Percentiles rank a stretch among this genome's conserved stretches.
Evolutionary conservation across 179 eudicot species (phyloP).

Genomic region (Beta macrorhiza): DNA sequence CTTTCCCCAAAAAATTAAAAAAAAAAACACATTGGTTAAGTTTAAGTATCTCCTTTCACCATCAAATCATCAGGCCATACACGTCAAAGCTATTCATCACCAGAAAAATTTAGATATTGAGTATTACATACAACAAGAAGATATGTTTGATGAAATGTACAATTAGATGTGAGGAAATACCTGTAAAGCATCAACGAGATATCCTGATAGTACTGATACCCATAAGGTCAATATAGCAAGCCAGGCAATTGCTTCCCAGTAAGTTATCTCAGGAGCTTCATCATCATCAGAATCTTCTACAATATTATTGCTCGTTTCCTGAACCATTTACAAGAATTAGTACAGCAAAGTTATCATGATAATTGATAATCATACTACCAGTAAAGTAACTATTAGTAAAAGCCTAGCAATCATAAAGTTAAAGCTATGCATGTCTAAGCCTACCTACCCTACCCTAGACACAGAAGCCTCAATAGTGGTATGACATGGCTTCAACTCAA

Average conservation of each 20-base stretch:
- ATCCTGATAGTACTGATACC: constrained; percentile 87
- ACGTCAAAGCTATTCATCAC: neutral
- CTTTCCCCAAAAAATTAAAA: neutral
- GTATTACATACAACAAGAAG: constrained; percentile 4
- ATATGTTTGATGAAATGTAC: neutral
- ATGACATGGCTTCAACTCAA: neutral
- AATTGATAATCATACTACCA: neutral
- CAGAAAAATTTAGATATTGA: neutral
- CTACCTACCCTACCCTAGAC: neutral
- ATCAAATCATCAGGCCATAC: neutral
- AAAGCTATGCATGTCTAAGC: neutral
- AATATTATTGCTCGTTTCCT: constrained; percentile 43
- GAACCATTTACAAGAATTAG: constrained; percentile 24
- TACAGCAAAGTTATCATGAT: neutral
- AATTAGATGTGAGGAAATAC: constrained; percentile 31
- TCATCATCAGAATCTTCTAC: constrained; percentile 53
- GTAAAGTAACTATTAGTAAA: neutral
- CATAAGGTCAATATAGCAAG: constrained; percentile 81
- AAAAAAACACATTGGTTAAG: neutral
- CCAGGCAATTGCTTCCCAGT: constrained; percentile 79
- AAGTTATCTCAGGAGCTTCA: constrained; percentile 72
- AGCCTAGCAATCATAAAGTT: neutral
- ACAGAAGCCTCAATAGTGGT: neutral
- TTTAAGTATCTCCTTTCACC: neutral
- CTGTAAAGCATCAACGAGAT: constrained; percentile 88